These are phyloP conservation scores for Entrophospora sp. DNA, from an alignment of 192 early-diverging fungal species.

Conservation along the genomic window DNA sequence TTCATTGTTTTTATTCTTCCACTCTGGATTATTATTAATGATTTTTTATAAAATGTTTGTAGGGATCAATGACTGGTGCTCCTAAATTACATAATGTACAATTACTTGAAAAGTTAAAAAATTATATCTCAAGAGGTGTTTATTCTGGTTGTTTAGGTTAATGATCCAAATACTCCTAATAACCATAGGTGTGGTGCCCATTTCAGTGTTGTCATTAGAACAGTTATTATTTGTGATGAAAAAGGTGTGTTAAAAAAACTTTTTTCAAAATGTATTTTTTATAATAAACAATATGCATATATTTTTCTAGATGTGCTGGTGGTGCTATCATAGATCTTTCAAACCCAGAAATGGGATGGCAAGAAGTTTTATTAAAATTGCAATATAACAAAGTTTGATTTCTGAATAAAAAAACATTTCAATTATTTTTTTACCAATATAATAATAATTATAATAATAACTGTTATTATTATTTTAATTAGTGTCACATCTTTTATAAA, in stretches of 20 bases:
- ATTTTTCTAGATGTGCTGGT: conserved; percentile 74
- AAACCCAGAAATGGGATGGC: conserved; percentile 75
- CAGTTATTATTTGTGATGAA: conserved; percentile 51
- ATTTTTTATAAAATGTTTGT: background rate
- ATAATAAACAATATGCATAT: too few species aligned
- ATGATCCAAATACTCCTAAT: conserved; percentile 5
- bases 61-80: conserved; percentile 96
- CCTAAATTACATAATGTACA: conserved; percentile 82
- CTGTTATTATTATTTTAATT: too few species aligned
- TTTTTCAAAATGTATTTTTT: background rate
- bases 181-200: conserved; percentile 54
- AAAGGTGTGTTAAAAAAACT: conserved; percentile 20
- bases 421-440: too few species aligned
- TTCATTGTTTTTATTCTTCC: background rate
- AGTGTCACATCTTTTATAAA: too few species aligned
- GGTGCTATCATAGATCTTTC: conserved; percentile 90
- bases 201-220: conserved; percentile 88
- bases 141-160: conserved; percentile 89
- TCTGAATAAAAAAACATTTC: too few species aligned
- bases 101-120: conserved; percentile 68
- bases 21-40: conserved; percentile 1
- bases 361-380: conserved; percentile 77
- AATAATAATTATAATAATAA: too few species aligned
- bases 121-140: conserved; percentile 56
- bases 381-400: too few species aligned